Base-by-base conservation (phyloP, 257 asterid species). In the Rubia yunnanensis region DNA sequence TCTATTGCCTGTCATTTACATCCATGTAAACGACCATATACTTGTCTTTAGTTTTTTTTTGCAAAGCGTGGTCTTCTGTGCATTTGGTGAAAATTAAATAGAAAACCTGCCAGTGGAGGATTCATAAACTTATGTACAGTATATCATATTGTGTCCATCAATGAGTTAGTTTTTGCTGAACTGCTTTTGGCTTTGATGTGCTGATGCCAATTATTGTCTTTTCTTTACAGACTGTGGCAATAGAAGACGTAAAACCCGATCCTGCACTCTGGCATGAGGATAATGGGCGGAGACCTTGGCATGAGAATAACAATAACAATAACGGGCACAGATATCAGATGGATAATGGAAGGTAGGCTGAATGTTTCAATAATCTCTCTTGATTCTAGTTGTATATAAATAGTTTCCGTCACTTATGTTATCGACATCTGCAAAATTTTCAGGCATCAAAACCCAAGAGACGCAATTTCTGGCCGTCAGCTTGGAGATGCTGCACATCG, bases 181-280 rank as follows among this genome's bases (percentile, higher is more conserved):
- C 18, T 39, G 48, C 18, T 13, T 39, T 18, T 31, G 55, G 20
- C 44, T 28, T 46, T 1, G 44, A 28, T 5, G 65, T 31, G 28
- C 17, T 54, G 49, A 15, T 54, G 28, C 26, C 63, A 23, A 34
- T 9, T 14, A 30, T 13, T 67, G 20, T 54, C 30, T 20, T 14
- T 17, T n/a, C 13, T 13, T 63, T 39, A 73, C 82, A 89, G 99
- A 80, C 34, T 70, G 97, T 92, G 68, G 73, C 88, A 1, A 30
- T 77, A 9, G 88, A 86, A 68, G 97, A 94, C 78, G 72, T 94
- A 52, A 86, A 80, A 81, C 96, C 99, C 3, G 95, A 80, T 0
- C 99, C 97, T 18, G 86, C 72, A 65, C 86, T 94, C 64, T 94
- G 99, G 99, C 99, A 94, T 28, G 96, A 94, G 81, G 97, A 94